These are phyloP conservation scores for Rostrohypoxylon terebratum DNA, from an alignment of 495 filamentous ascomycete genomes.

Conservation along the genomic window DNA sequence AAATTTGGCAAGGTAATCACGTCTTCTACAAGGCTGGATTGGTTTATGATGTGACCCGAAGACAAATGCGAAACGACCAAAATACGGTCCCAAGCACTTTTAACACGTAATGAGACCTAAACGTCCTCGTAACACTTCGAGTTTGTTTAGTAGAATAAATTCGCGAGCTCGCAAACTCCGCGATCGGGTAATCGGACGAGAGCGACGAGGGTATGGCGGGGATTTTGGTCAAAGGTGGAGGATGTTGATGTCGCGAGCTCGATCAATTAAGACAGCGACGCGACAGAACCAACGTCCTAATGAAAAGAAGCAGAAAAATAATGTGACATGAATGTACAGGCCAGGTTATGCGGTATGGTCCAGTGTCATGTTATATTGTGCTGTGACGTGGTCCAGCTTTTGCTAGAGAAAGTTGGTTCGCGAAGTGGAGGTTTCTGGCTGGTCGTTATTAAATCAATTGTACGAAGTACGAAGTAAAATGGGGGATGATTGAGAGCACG, in stretches of 20 bases:
- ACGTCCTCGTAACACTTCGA: slow-evolving; percentile 10
- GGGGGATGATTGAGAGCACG: slow-evolving; percentile 13
- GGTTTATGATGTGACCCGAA: slow-evolving; percentile 43
- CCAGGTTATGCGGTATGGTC: background rate
- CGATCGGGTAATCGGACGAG: background rate
- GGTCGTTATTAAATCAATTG: slow-evolving; percentile 15
- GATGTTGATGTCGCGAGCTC: slow-evolving; percentile 16
- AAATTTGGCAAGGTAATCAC: slow-evolving; percentile 49
- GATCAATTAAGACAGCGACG: background rate
- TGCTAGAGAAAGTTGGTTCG: slow-evolving; percentile 19
- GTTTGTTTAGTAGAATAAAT: background rate
- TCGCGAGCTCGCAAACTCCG: slow-evolving; percentile 6
- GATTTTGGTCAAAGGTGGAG: background rate
- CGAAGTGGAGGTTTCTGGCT: slow-evolving; percentile 19
- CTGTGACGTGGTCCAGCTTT: slow-evolving; percentile 22
- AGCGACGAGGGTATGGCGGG: slow-evolving; percentile 6
- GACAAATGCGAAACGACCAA: slow-evolving; percentile 38
- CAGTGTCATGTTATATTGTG: slow-evolving; percentile 8
- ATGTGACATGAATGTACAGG: background rate
- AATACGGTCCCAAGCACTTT: slow-evolving; percentile 39
- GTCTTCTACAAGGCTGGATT: slow-evolving; percentile 50
- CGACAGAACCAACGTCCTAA: background rate
- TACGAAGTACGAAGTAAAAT: slow-evolving; percentile 25
- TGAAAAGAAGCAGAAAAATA: background rate
- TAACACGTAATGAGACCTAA: slow-evolving; percentile 43